Base-by-base conservation (phyloP, 1,284 basidiomycete species). In the Irpex sp. region DNA sequence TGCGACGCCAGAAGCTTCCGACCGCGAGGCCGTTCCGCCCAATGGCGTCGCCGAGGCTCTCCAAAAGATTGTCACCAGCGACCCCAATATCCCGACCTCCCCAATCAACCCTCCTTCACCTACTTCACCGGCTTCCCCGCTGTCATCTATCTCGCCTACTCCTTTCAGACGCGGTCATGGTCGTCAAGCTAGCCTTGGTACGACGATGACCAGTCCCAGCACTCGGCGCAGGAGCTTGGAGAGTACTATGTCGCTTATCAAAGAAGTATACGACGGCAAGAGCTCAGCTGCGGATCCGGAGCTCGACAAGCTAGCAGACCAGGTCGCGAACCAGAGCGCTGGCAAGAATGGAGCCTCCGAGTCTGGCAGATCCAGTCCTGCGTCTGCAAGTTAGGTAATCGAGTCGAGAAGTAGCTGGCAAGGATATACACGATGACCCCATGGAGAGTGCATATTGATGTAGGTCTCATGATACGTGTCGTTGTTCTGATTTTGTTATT, bases 211-310 rank as follows among this genome's bases (percentile, higher is more conserved):
- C 55, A 94, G 91, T 72, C 97, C 97, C 8, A 95, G 93, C 71
- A 99, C 91, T 63, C 83, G 97, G 67, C 81, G 96, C 75, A 83
- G 96, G 70, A 95, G 93, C 72, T 79, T 99, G 74, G 97, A 98
- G 81, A 96, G 93, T 74, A 99, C 97, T 60, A 95, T 97, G 81
- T 91, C 90, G 69, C 86, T 98, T 76, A 97, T 99, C 72, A 90
- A 95, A 76, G 92, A 93, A 68, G 93, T 90, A 9, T 85, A 89
- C 74, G 94, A 94, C 58, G 68, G 68, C 61, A 72, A 71, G 63
- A 55, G 64, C 37, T 61, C 68, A 1, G 4, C 65, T 57, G 68
- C 68, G 56, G 75, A 77, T 57, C 66, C 69, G 17, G 76, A 77
- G 64, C 70, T 74, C 55, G 69, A 73, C 62, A 72, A 74, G 68